These are phyloP conservation scores for Fraxinus greggii DNA, from an alignment of 305 asterid species.

Conservation along the genomic window DNA sequence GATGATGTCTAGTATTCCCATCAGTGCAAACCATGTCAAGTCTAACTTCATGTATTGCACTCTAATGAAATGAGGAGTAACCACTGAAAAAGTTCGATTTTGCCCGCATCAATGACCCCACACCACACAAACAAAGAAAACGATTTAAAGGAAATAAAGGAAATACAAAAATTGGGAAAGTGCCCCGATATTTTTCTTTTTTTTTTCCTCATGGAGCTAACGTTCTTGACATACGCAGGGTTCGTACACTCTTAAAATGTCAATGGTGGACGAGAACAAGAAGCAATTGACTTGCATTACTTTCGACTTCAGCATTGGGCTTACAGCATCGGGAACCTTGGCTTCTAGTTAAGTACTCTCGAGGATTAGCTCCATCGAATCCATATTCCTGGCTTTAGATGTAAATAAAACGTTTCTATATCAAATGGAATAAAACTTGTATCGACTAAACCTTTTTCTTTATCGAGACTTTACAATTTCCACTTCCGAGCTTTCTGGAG, in stretches of 20 bases:
- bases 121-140: not conserved
- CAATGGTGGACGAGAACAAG: conserved; percentile 51
- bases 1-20: not conserved
- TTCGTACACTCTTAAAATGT: conserved; percentile 61
- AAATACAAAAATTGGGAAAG: not conserved
- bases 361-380: conserved; percentile 13
- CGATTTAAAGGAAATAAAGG: not conserved
- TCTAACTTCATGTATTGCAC: not conserved
- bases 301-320: conserved; percentile 68
- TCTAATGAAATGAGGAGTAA: not conserved
- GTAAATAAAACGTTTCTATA: conserved; percentile 8
- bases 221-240: conserved; percentile 50
- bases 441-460: not conserved
- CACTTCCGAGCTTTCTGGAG: not conserved
- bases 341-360: conserved; percentile 40
- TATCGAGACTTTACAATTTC: not conserved
- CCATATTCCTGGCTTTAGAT: not conserved
- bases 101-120: not conserved
- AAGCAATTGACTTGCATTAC: conserved; percentile 65
- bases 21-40: not conserved
- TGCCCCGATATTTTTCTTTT: not conserved
- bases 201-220: not conserved
- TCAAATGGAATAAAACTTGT: not conserved
- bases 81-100: not conserved
- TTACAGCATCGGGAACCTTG: conserved; percentile 39